Evolutionary conservation across 352 stramenopile genomes (phyloP), one percentile per base, ranked within the genome.

Genomic region (Pythium guiyangense): DNA sequence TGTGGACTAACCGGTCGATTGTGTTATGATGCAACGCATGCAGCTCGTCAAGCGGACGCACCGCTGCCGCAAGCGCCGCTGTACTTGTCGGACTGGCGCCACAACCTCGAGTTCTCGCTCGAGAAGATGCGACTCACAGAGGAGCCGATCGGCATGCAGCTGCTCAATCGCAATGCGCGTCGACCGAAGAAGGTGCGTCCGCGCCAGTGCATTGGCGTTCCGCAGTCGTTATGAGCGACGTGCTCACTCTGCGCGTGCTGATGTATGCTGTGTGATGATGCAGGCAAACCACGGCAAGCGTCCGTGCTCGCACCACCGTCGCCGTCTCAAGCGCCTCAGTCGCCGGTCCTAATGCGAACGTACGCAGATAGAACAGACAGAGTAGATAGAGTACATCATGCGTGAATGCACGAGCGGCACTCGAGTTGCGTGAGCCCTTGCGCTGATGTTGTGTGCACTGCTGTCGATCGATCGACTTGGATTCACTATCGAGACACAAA

Each of bases 201-300:
- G 20, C 15, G 29, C 26, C 12, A 17, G n/a, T 43, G 14, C 22
- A 9, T 2, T 3, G 4, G 29, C 31, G 4, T 10, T 22, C n/a
- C 12, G 12, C 12, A n/a, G 17, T 39, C 9, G 27, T 18, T 11
- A 12, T 25, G 22, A 6, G 9, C 11, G 35, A 4, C 15, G 31
- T 14, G 37, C n/a, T 50, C 22, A 3, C 25, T 45, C n/a, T n/a
- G n/a, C n/a, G 17, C 25, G 26, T 22, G 10, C 45, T 26, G 18
- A n/a, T n/a, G n/a, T n/a, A n/a, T n/a, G n/a, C n/a, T 26, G 6
- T 40, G 26, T 20, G 31, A 22, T n/a, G n/a, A n/a, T n/a, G n/a
- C n/a, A 84, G 74, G 64, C 66, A 14, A 84, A 78, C 42, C 73
- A 79, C 52, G 66, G 73, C 49, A 86, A 86, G 54, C 66, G 73